These are phyloP conservation scores for Pelargonium australe DNA, from an alignment of 441 rosid species.

Conservation along the genomic window DNA sequence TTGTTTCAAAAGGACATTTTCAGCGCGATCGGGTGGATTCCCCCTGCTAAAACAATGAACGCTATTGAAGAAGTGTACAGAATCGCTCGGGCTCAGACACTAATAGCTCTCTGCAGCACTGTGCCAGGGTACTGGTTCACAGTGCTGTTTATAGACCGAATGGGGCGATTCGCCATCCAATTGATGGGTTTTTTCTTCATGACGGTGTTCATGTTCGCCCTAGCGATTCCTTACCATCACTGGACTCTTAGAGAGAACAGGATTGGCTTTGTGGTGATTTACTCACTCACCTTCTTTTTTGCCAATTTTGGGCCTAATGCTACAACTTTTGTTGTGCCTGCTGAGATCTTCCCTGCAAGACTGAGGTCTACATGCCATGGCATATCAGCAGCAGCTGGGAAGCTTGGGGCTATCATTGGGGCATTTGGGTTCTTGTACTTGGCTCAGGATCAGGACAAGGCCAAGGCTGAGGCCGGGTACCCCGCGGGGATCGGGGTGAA, in stretches of 20 bases:
- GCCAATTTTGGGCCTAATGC: conserved; percentile 69
- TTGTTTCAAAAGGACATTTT: conserved; percentile 41
- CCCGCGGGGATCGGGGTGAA: conserved; percentile 28
- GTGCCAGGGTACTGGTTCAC: conserved; percentile 55
- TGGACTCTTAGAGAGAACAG: background rate
- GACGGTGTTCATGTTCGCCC: conserved; percentile 42
- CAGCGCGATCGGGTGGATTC: conserved; percentile 30
- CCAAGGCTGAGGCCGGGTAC: conserved; percentile 24
- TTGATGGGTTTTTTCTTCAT: conserved; percentile 39
- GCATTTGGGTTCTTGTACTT: conserved; percentile 43
- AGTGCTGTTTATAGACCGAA: conserved; percentile 35
- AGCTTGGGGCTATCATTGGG: conserved; percentile 60
- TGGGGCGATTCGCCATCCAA: conserved; percentile 44
- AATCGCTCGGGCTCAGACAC: conserved; percentile 32
- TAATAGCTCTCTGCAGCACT: conserved; percentile 33
- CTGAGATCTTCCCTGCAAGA: conserved; percentile 62
- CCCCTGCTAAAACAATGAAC: conserved; percentile 31
- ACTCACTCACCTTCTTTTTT: conserved; percentile 50
- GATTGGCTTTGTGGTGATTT: conserved; percentile 31
- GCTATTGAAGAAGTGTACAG: conserved; percentile 39
- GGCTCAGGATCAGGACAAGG: conserved; percentile 8
- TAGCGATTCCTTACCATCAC: conserved; percentile 25
- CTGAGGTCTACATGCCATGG: conserved; percentile 63
- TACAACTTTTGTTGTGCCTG: conserved; percentile 63
- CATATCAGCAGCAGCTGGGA: conserved; percentile 59